phyloP scores from a whole-genome alignment of 23 red algal genomes.

The Cyanidioschyzon merolae region DNA sequence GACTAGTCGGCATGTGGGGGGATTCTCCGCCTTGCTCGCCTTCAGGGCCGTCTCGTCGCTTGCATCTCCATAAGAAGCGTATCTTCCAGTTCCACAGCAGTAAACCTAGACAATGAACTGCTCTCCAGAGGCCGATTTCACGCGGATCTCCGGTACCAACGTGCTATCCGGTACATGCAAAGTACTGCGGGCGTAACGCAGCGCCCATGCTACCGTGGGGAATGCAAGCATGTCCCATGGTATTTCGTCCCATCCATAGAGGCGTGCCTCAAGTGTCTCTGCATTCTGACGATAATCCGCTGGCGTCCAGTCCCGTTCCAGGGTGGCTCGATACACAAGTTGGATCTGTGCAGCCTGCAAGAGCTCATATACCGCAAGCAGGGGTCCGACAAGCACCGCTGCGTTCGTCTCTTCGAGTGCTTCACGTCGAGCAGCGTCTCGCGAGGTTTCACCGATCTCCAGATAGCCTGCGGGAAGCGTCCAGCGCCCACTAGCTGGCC shows the following conservation, averaged over 20 bases:
- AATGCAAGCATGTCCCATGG: slow-evolving; percentile 56
- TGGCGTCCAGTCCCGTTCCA: slow-evolving; percentile 20
- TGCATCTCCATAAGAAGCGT: too few species aligned
- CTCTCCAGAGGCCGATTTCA: background rate
- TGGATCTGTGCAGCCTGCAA: slow-evolving; percentile 53
- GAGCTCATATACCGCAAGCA: slow-evolving; percentile 60
- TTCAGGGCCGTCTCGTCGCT: too few species aligned
- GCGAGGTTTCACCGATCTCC: slow-evolving; percentile 38
- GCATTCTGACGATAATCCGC: slow-evolving; percentile 12
- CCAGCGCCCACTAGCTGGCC: slow-evolving; percentile 42
- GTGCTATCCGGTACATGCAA: slow-evolving; percentile 1
- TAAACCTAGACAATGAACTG: too few species aligned
- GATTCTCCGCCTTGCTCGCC: too few species aligned
- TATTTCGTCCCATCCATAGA: slow-evolving; percentile 48
- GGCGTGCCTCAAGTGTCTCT: slow-evolving; percentile 39
- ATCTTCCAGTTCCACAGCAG: too few species aligned
- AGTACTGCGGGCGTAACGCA: slow-evolving; percentile 11
- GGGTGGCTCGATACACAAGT: slow-evolving; percentile 33
- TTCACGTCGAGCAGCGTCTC: slow-evolving; percentile 39
- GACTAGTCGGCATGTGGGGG: too few species aligned
- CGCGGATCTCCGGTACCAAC: slow-evolving; percentile 11
- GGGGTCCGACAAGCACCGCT: slow-evolving; percentile 19
- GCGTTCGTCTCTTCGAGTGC: slow-evolving; percentile 44
- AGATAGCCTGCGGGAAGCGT: slow-evolving; percentile 53
- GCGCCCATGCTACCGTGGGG: slow-evolving; percentile 49